Percentiles rank a stretch among this genome's conserved stretches.
phyloP scores from a whole-genome alignment of 108 stramenopile species.

The Bacterosira constricta region DNA sequence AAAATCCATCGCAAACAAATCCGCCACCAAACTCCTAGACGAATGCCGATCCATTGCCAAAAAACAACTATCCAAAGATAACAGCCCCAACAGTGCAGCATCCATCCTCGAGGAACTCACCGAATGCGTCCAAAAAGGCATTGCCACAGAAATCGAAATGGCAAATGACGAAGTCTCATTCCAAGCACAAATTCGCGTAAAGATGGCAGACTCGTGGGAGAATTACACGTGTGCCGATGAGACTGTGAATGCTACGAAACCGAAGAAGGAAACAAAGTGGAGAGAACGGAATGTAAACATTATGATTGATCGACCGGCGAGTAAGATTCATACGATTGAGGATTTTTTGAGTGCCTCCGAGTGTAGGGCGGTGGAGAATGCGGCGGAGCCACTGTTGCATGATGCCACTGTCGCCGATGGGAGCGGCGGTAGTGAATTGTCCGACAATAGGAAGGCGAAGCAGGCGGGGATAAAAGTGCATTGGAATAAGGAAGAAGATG shows the following conservation, averaged over 20 bases:
- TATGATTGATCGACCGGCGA: slow-evolving; percentile 71
- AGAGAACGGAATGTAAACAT: slow-evolving; percentile 49
- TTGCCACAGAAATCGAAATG: slow-evolving; percentile 44
- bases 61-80: slow-evolving; percentile 8
- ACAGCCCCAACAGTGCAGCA: neutral
- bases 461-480: slow-evolving; percentile 77
- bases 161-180: slow-evolving; percentile 76
- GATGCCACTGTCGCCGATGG: slow-evolving; percentile 87
- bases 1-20: slow-evolving; percentile 53
- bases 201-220: slow-evolving; percentile 64
- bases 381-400: slow-evolving; percentile 58
- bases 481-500: slow-evolving; percentile 63
- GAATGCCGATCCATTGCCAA: slow-evolving; percentile 52
- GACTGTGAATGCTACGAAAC: slow-evolving; percentile 48
- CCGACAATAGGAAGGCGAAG: slow-evolving; percentile 74
- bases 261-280: slow-evolving; percentile 23
- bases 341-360: slow-evolving; percentile 81
- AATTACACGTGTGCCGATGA: slow-evolving; percentile 86
- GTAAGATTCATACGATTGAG: slow-evolving; percentile 73
- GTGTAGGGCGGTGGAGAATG: slow-evolving; percentile 77
- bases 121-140: slow-evolving; percentile 55
- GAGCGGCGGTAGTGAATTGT: slow-evolving; percentile 68
- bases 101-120: slow-evolving; percentile 37
- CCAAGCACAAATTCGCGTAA: slow-evolving; percentile 57
- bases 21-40: slow-evolving; percentile 51